Evolutionary conservation across 768 basidiomycete genomes (phyloP), one percentile per base, ranked within the genome.

Genomic region (Xerocomellus chrysenteron): DNA sequence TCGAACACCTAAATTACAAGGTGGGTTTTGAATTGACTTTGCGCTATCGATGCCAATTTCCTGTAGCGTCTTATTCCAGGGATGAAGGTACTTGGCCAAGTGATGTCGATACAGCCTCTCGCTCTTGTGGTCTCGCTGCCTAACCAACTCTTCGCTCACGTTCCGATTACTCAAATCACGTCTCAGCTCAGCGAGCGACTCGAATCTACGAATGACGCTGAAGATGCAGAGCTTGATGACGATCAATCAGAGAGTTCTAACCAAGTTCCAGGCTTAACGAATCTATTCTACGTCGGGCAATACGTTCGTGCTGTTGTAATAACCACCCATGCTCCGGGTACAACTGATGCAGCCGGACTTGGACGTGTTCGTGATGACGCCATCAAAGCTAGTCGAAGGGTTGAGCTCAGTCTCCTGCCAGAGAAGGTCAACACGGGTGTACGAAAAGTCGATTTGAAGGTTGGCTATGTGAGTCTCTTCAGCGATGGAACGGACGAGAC

Each of bases 1-100:
- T 96, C 39, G 94, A 98, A 67, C 90, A 94, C 71, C 77, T 97
- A 39, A 97, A 94, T 66, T 96, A 97, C 78, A 97, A 95, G 77
- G 93, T 90, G 54, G 70, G 63, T 33, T 56, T 37, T 32, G 11
- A 32, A 13, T 40, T 19, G 37, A 50, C 39, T 12, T 56, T 49
- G 45, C 33, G 35, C 4, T 33, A 17, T 47, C 33, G 40, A 47
- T 52, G 36, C 50, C 44, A 47, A 72, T 55, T 19, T 36, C 8
- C 11, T 26, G 52, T 64, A 95, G 92, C 85, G 93, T 62, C 76
- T 97, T 13, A 74, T 78, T 43, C 76, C 85, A 36, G 95, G 94
- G 37, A 94, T 93, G 82, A 93, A 87, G 68, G 80, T 98, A 21
- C 76, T 98, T 36, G 88, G 86, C n/a, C 90, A 94, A 74, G 82